A percentile compares a stretch with the other conserved stretches of the same genome.
These are phyloP conservation scores for Chaetoceros tenuissimus DNA, from an alignment of 108 stramenopile genomes.

Conservation along the genomic window DNA sequence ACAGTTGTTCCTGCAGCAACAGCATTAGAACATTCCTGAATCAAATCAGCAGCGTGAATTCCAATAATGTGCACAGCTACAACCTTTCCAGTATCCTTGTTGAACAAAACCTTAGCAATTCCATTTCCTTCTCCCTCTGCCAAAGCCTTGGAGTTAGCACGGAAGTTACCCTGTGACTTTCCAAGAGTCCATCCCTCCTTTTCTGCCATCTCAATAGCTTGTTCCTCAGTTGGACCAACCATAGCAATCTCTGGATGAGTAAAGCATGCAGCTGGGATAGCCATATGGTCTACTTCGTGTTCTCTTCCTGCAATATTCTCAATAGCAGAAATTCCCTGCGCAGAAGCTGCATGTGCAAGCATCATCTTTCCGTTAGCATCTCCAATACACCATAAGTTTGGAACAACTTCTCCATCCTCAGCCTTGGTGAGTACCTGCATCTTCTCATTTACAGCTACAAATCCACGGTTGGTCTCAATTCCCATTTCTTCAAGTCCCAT, in stretches of 20 bases:
- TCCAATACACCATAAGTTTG: conserved; percentile 97
- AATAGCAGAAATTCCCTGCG: conserved; percentile 94
- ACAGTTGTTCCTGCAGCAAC: conserved; percentile 96
- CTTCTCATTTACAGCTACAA: conserved; percentile 91
- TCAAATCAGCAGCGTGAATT: conserved; percentile 96
- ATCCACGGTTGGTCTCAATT: conserved; percentile 91
- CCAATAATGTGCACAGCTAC: conserved; percentile 98
- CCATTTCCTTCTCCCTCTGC: conserved; percentile 97
- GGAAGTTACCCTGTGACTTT: conserved; percentile 89
- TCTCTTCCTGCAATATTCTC: conserved; percentile 91
- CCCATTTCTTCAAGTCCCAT: conserved; percentile 87
- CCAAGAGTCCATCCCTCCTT: conserved; percentile 94
- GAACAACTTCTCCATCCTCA: conserved; percentile 72
- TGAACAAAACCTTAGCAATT: conserved; percentile 97
- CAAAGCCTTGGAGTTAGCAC: conserved; percentile 97
- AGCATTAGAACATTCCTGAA: conserved; percentile 98
- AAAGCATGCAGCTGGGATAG: conserved; percentile 96
- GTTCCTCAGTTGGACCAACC: conserved; percentile 97
- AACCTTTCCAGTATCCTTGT: conserved; percentile 95
- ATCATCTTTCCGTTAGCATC: conserved; percentile 99
- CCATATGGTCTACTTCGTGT: conserved; percentile 89
- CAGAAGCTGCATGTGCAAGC: conserved; percentile 97
- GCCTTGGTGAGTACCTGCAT: conserved; percentile 91
- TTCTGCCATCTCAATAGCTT: conserved; percentile 84
- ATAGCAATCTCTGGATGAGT: conserved; percentile 98